These are phyloP conservation scores for Brettanomyces nanus DNA, from an alignment of 805 yeast genomes.

Conservation along the genomic window DNA sequence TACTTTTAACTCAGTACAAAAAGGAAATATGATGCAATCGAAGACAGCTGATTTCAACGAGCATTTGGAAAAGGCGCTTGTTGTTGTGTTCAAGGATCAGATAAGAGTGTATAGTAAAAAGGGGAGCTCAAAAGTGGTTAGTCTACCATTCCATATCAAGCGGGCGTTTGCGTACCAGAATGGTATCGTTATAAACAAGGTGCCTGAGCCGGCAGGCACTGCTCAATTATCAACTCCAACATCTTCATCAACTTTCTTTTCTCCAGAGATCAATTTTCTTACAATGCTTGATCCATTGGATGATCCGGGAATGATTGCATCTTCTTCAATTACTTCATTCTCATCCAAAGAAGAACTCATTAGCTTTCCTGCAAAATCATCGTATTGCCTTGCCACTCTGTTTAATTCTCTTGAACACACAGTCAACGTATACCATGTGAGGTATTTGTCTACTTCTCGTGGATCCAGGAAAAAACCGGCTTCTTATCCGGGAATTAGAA, in stretches of 20 bases:
- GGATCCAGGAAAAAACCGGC: slow-evolving; percentile 11
- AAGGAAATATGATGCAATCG: neutral
- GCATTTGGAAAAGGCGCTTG: slow-evolving; percentile 27
- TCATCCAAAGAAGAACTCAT: slow-evolving; percentile 49
- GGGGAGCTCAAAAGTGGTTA: slow-evolving; percentile 52
- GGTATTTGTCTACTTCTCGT: slow-evolving; percentile 29
- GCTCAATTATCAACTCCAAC: slow-evolving; percentile 2
- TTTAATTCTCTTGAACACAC: slow-evolving; percentile 37
- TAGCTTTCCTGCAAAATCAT: slow-evolving; percentile 39
- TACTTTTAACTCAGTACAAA: slow-evolving; percentile 30
- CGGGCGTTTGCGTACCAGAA: slow-evolving; percentile 56
- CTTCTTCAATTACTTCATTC: slow-evolving; percentile 62
- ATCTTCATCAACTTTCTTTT: slow-evolving; percentile 8
- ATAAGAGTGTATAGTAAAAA: slow-evolving; percentile 54
- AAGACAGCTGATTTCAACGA: neutral
- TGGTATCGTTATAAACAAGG: slow-evolving; percentile 45
- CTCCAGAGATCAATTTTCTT: slow-evolving; percentile 34
- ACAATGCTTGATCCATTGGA: slow-evolving; percentile 68
- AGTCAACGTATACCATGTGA: slow-evolving; percentile 48
- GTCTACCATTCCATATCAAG: slow-evolving; percentile 60
- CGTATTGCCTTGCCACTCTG: slow-evolving; percentile 46
- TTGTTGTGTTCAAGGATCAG: slow-evolving; percentile 50
- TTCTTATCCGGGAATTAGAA: slow-evolving; percentile 13
- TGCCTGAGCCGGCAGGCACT: slow-evolving; percentile 11
- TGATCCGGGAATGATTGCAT: slow-evolving; percentile 63